Base-by-base conservation (phyloP, 768 basidiomycete species). In the Boletus speciosus region DNA sequence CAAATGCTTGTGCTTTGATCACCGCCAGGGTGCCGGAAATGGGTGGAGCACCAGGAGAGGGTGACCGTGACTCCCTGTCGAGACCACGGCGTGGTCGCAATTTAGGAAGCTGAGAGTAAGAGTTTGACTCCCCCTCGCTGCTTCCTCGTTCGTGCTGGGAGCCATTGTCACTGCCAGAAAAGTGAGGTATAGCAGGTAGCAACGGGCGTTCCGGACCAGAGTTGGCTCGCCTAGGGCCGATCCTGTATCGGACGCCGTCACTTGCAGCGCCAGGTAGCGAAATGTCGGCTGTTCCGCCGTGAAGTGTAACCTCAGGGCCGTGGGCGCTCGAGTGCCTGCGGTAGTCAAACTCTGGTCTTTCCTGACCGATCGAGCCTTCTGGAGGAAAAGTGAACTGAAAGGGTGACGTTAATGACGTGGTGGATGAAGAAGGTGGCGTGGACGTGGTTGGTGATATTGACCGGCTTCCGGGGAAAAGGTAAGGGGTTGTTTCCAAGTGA, bases 1-100 rank as follows among this genome's bases (percentile, higher is more conserved):
- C 91, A 67, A 93, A 93, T 37, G 91, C 86, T 67, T 93, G 90
- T 40, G 90, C 90, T 73, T 93, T 93, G 73, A 93, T 91, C 53
- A 93, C 90, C 49, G 91, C 90, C 44, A 93, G 81, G 31, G 91
- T 93, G 25, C 88, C 86, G 47, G 86, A 90, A 65, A 90, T 76
- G 27, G 75, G 75, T 54, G 78, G 74, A 49, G 67, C 67, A 39
- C 69, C 67, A 16, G 79, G 78, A 45, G 80, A 79, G 45, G 75
- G 79, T 36, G 79, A 80, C 36, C 74, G 72, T 27, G 74, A 74
- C 60, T 74, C 72, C 62, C 76, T 78, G 35, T 81, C 73, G 27
- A 74, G 70, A 49, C 75, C 72, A 47, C 78, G 80, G 48, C 81
- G 80, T 52, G 78, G 65, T 42, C 81, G 77, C 60, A 77, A 60